A percentile compares a stretch with the other conserved stretches of the same genome.
Conservation (phyloP, 2,329 filamentous ascomycete species). For the Fusarium temperatum region DNA sequence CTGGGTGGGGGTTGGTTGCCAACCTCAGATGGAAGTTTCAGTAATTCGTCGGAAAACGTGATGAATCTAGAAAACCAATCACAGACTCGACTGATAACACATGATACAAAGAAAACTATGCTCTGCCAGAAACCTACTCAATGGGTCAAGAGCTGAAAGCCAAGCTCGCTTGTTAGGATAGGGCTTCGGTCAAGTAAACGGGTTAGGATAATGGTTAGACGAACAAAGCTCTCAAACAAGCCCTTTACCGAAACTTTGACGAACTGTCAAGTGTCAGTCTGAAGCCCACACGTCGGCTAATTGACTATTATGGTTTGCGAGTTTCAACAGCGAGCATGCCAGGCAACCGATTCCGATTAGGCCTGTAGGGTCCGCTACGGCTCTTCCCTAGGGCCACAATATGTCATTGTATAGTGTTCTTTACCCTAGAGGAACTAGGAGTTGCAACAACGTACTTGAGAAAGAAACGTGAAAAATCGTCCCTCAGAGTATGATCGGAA, state of each 20-base stretch:
- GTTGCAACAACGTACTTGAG: neutral
- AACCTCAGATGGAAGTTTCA: neutral
- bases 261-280: neutral
- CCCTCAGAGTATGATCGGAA: slow-evolving; percentile 84
- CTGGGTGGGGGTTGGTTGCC: neutral
- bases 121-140: neutral
- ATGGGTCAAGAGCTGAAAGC: neutral
- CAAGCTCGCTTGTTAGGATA: neutral
- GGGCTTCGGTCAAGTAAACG: slow-evolving; percentile 20
- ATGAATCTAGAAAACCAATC: slow-evolving; percentile 9
- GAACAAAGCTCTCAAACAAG: neutral
- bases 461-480: slow-evolving; percentile 58
- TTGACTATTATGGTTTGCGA: neutral
- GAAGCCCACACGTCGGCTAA: neutral
- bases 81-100: neutral
- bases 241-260: neutral
- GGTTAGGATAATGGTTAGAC: neutral
- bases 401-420: slow-evolving; percentile 3
- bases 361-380: neutral
- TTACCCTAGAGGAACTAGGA: neutral
- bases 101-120: neutral
- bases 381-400: neutral
- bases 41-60: neutral
- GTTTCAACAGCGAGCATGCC: neutral
- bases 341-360: neutral